Base-by-base conservation (phyloP, 2,329 filamentous ascomycete genomes). In the Scolecobasidium constrictum region DNA sequence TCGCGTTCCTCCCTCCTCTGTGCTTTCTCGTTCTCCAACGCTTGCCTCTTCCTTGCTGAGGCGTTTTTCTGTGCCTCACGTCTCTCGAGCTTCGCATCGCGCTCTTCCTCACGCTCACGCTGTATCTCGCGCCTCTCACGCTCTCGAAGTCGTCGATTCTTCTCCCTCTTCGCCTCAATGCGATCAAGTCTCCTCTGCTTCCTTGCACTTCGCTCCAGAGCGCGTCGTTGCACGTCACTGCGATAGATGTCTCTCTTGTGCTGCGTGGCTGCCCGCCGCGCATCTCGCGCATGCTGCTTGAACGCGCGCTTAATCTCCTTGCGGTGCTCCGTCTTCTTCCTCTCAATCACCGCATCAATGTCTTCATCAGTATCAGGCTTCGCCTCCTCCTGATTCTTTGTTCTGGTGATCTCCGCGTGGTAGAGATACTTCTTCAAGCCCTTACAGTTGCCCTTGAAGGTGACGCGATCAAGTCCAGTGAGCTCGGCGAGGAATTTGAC, bases 401-500 rank as follows among this genome's bases (percentile, higher is more conserved):
- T n/a, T n/a, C n/a, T n/a, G n/a, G n/a, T n/a, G n/a, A n/a, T n/a
- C n/a, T n/a, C n/a, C n/a, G n/a, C n/a, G n/a, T n/a, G n/a, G 11
- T 3, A 7, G 5, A 41, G 12, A 4, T 26, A 41, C 5, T 21
- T 19, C 2, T 2, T 16, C 15, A 26, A 20, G 2, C 16, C 7
- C 3, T n/a, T 9, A 6, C n/a, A 11, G 9, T 21, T 21, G 3
- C 38, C 38, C 1, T 41, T 3, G 7, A 41, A 12, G 11, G 13
- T 7, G 5, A 41, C 26, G 13, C 13, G 13, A 5, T 5, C 19
- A 6, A 41, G 4, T 16, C 38, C 38, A 16, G 23, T 23, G 11
- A 41, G 12, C n/a, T 41, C 28, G 26, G 9, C 38, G 5, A 41
- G 38, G 6, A 11, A n/a, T 20, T 19, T 34, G 18, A 41, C 34